A percentile compares a stretch with the other conserved stretches of the same genome.
phyloP scores from a whole-genome alignment of 495 filamentous ascomycete species.

The Xanthoparmelia taractica region DNA sequence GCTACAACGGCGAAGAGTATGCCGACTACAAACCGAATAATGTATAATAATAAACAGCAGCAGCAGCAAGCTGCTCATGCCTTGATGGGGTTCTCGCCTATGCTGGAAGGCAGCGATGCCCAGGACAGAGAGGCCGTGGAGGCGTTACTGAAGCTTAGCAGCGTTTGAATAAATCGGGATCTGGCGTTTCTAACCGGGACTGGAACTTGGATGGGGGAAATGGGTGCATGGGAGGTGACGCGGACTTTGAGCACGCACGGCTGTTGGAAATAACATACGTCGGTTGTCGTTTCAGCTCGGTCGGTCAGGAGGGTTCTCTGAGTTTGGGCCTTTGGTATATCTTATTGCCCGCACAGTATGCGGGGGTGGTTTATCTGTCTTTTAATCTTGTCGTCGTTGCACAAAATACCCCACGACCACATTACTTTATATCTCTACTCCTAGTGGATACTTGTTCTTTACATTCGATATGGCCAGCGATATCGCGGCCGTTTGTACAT shows the following conservation, averaged over 20 bases:
- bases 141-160: conserved; percentile 25
- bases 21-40: conserved; percentile 25
- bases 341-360: neutral
- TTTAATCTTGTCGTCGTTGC: neutral
- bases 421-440: neutral
- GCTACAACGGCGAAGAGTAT: conserved; percentile 37
- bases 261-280: conserved; percentile 16
- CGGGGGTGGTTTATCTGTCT: neutral
- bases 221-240: conserved; percentile 11
- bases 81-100: conserved; percentile 31
- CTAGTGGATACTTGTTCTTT: neutral
- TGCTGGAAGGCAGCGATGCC: conserved; percentile 19
- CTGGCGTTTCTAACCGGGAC: conserved; percentile 7
- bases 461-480: neutral
- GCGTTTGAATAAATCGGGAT: conserved; percentile 2
- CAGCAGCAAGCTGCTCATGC: conserved; percentile 42
- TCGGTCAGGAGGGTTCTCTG: conserved; percentile 12
- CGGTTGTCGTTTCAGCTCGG: conserved; percentile 25
- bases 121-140: conserved; percentile 27
- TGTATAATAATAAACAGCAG: conserved; percentile 24
- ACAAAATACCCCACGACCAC: neutral
- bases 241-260: conserved; percentile 24
- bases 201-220: neutral
- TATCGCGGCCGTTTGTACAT: neutral
- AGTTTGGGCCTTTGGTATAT: neutral